Conservation (phyloP, 139 green algal species). For the Yamagishiella unicocca region DNA sequence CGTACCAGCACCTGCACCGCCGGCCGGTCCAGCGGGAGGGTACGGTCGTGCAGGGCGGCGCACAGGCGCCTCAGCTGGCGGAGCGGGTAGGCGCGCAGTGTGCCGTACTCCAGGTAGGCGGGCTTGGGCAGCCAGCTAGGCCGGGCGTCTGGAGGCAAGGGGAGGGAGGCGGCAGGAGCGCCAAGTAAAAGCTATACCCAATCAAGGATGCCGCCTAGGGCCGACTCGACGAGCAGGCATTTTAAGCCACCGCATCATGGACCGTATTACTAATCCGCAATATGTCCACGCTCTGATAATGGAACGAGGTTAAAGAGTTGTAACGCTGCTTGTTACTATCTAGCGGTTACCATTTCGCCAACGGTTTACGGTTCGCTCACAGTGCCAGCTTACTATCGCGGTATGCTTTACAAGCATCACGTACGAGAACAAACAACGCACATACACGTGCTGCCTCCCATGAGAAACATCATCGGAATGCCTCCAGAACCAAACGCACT, state of each 20-base stretch:
- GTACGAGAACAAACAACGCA: no score
- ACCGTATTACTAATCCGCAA: background rate
- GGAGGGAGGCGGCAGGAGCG: background rate
- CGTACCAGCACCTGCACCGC: slow-evolving; percentile 55
- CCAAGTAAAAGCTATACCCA: background rate
- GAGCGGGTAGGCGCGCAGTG: slow-evolving; percentile 53
- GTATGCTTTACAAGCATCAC: no score
- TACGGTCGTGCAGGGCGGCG: slow-evolving; percentile 40
- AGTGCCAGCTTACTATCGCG: no score
- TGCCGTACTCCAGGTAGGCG: slow-evolving; percentile 40
- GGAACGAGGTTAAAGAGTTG: no score
- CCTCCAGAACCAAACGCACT: background rate
- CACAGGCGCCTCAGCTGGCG: slow-evolving; percentile 50
- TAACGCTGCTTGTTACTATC: no score
- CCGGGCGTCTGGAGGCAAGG: slow-evolving; percentile 10
- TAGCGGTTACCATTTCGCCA: no score
- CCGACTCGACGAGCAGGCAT: background rate
- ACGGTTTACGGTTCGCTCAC: no score
- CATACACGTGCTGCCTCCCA: no score
- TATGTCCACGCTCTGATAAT: background rate
- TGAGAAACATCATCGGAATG: no score
- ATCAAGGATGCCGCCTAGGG: background rate
- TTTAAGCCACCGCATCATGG: background rate
- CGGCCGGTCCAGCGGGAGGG: slow-evolving; percentile 46
- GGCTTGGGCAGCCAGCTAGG: slow-evolving; percentile 56